Evolutionary conservation across 331 rosid genomes (phyloP), one percentile per base, ranked within the genome.

Genomic region (Pyrus hybrid): DNA sequence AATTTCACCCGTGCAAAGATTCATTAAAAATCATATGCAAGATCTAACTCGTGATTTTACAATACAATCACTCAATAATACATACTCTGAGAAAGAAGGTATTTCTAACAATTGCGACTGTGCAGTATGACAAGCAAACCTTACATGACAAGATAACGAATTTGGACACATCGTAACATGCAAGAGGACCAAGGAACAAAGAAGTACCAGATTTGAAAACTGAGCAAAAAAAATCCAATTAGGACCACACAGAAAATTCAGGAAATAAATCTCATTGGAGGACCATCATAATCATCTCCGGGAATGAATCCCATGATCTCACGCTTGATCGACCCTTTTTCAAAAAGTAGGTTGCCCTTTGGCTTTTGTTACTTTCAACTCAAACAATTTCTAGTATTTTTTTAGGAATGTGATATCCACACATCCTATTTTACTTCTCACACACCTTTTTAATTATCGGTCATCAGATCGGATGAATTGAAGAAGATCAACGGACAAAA

Each of bases 181-280:
- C 49, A 43, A 43, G 71, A 63, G 75, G 53, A 30, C 53, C 22
- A 72, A 78, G 67, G 58, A 68, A 30, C 67, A 54, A 83, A 87
- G 88, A 79, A 43, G 49, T 43, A 43, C 16, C 85, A 88, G 84
- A 14, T 45, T 25, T 11, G 35, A 74, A 68, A 25, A 63, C 73
- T 61, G 41, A 72, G 49, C 53, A 26, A 62, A 75, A 76, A 11
- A 70, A 73, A 74, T 45, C 22, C 57, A 25, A 68, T 43, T 3
- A 45, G 33, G 33, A 60, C 85, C 88, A 85, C 85, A 14, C 11
- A 17, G 7, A 74, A 68, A n/a, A 67, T 68, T 54, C 33, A 78
- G 70, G 54, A 63, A 75, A 70, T 20, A 60, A 73, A 71, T 68
- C 33, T 7, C 26, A 45, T 43, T 41, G 26, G 21, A 10, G 30